Evolutionary conservation across 2,329 filamentous ascomycete species (phyloP).

Genomic region (Zopfia rhizophila): DNA sequence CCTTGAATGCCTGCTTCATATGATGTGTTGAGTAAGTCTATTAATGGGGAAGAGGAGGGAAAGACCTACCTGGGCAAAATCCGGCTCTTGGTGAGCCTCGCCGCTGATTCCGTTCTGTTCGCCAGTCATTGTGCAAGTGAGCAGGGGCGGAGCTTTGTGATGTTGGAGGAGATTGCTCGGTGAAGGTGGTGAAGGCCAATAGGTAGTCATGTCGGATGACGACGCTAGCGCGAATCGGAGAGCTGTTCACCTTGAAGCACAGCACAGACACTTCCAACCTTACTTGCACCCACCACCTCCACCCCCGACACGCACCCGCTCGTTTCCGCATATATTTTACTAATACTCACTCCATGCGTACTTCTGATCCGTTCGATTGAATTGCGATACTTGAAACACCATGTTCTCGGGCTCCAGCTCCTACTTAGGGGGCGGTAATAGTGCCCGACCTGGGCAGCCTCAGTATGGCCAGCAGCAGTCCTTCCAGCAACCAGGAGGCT

Average conservation of each 20-base stretch:
- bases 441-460: constrained; percentile 72
- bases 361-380: constrained; percentile 19
- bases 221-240: constrained; percentile 42
- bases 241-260: constrained; percentile 29
- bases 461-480: constrained; percentile 61
- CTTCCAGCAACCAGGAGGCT: constrained; percentile 66
- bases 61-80: constrained; percentile 46
- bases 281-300: constrained; percentile 21
- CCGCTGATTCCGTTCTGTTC: constrained; percentile 39
- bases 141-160: not conserved
- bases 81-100: constrained; percentile 38
- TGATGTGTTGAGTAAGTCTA: constrained; percentile 28
- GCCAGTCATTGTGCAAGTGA: constrained; percentile 40
- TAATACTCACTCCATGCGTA: constrained; percentile 32
- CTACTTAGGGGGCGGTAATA: constrained; percentile 82
- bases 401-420: constrained; percentile 95
- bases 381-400: constrained; percentile 40
- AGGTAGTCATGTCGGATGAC: constrained; percentile 38
- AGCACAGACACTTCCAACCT: constrained; percentile 36
- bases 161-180: constrained; percentile 3
- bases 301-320: constrained; percentile 29
- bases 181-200: constrained; percentile 8
- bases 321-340: constrained; percentile 22
- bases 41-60: not conserved
- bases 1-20: constrained; percentile 58